Evolutionary conservation across 2,329 filamentous ascomycete species (phyloP).

Genomic region (Fusarium mundagurra): DNA sequence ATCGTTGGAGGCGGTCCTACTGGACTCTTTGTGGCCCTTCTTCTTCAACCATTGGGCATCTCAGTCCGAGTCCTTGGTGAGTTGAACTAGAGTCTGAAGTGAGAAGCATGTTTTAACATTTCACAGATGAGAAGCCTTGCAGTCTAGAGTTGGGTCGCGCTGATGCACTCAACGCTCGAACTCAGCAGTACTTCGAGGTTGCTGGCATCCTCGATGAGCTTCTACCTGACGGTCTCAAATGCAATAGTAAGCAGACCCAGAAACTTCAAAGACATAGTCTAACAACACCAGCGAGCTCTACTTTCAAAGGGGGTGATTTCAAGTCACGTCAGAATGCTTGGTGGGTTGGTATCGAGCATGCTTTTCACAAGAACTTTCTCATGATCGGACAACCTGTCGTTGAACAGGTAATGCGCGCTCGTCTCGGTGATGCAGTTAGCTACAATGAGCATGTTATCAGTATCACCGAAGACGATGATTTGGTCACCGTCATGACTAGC

Average conservation of each 20-base stretch:
- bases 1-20: constrained; percentile 53
- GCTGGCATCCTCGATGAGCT: constrained; percentile 55
- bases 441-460: constrained; percentile 52
- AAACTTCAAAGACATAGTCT: rapidly evolving
- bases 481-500: constrained; percentile 51
- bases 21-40: constrained; percentile 56
- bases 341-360: constrained; percentile 58
- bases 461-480: constrained; percentile 67
- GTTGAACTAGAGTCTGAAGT: rapidly evolving
- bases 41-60: constrained; percentile 54
- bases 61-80: constrained; percentile 53
- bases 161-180: constrained; percentile 60
- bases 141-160: constrained; percentile 56
- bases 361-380: constrained; percentile 58
- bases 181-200: constrained; percentile 59
- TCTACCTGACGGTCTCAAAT: constrained; percentile 55
- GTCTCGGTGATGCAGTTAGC: constrained; percentile 47
- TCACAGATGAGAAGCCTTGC: constrained; percentile 50
- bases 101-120: not conserved
- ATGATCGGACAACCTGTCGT: constrained; percentile 61
- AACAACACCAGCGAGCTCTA: constrained; percentile 53
- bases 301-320: constrained; percentile 57
- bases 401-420: constrained; percentile 51
- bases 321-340: constrained; percentile 58
- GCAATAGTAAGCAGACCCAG: constrained; percentile 53